phyloP scores from a whole-genome alignment of 2,329 filamentous ascomycete species.

The Fonsecaea nubica region DNA sequence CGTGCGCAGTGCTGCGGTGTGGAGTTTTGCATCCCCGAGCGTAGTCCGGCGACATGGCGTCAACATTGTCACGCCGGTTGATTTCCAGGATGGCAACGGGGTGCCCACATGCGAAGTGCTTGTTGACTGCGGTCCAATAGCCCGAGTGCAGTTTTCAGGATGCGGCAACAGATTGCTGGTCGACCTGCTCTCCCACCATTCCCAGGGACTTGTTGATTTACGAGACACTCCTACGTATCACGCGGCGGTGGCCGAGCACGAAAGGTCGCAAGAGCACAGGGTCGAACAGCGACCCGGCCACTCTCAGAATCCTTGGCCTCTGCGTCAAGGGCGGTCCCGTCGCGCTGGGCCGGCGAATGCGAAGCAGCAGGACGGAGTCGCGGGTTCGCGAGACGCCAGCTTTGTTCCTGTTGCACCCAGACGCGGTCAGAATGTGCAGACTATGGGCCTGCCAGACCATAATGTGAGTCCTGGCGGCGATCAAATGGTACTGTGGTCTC shows the following conservation, averaged over 20 bases:
- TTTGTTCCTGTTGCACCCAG: not conserved
- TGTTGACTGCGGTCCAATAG: not conserved
- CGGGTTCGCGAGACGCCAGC: not conserved
- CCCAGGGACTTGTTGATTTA: not conserved
- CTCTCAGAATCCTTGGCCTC: not conserved
- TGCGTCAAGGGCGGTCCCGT: not conserved
- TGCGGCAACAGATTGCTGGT: not conserved
- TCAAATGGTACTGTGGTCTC: too few species aligned
- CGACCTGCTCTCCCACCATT: not conserved
- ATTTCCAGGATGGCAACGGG: not conserved
- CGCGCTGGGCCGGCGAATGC: not conserved
- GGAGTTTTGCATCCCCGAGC: not conserved
- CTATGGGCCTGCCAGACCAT: not conserved
- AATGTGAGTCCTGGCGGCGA: too few species aligned
- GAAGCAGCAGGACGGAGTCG: not conserved
- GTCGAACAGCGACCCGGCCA: not conserved
- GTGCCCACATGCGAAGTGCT: not conserved
- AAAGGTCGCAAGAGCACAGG: not conserved
- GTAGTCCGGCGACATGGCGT: not conserved
- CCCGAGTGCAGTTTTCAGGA: not conserved
- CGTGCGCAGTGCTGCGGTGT: not conserved
- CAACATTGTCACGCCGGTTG: not conserved
- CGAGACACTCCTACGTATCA: not conserved
- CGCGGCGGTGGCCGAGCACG: not conserved
- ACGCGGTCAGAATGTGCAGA: not conserved